These are phyloP conservation scores for Salix viminalis DNA, from an alignment of 345 rosid genomes.

Conservation along the genomic window DNA sequence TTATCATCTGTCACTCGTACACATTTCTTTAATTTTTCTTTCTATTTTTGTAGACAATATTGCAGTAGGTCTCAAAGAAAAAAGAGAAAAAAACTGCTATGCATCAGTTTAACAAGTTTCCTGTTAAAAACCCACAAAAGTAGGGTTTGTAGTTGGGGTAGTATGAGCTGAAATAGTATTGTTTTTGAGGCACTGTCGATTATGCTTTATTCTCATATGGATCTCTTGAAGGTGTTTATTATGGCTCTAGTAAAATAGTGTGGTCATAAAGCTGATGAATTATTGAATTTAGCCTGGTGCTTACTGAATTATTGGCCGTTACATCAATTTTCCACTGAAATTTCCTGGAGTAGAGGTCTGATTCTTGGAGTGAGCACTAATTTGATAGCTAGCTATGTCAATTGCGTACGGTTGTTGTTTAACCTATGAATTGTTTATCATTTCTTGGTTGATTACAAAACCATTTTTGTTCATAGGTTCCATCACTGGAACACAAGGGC, in stretches of 20 bases:
- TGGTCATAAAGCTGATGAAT: neutral
- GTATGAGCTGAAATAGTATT: neutral
- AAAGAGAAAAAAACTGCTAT: no score
- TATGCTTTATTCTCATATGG: neutral
- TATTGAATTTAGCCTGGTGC: neutral
- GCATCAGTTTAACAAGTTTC: neutral
- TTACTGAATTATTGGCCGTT: neutral
- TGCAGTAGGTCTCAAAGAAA: no score
- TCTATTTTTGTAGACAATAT: neutral
- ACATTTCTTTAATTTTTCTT: neutral
- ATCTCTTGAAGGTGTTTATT: neutral
- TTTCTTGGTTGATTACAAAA: neutral
- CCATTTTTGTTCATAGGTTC: constrained; percentile 47
- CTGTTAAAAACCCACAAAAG: neutral
- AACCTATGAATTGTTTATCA: neutral
- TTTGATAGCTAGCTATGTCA: neutral
- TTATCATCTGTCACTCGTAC: neutral
- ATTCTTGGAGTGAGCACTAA: neutral
- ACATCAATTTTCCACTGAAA: neutral
- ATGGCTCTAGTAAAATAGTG: neutral
- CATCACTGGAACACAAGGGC: constrained; percentile 86
- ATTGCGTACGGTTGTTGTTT: neutral
- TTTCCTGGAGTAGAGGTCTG: neutral
- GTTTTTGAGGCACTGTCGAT: neutral
- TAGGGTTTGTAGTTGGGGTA: neutral